Percentiles rank a stretch among this genome's conserved stretches.
Evolutionary conservation across 805 yeast species (phyloP).

Genomic region (Ogataea siamensis): DNA sequence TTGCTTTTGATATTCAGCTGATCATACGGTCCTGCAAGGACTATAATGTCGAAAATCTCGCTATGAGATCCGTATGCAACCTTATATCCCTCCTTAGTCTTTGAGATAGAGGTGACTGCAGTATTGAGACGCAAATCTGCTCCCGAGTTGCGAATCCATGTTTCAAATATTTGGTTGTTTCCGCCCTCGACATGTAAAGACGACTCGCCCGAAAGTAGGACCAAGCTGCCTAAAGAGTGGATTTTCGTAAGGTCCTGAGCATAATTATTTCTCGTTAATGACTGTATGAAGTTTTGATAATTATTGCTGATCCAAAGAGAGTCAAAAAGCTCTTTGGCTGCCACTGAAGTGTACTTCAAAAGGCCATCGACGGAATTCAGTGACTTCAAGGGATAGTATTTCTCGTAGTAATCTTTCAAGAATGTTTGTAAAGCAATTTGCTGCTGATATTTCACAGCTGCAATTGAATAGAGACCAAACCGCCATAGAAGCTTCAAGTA

Average conservation of each 20-base stretch:
- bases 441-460: constrained; percentile 16
- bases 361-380: constrained; percentile 26
- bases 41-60: constrained; percentile 40
- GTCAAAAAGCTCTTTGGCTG: constrained; percentile 30
- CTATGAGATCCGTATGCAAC: constrained; percentile 4
- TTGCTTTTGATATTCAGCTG: constrained; percentile 29
- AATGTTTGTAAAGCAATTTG: constrained; percentile 30
- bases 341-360: constrained; percentile 19
- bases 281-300: constrained; percentile 35
- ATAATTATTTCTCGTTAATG: constrained; percentile 45
- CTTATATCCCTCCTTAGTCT: constrained; percentile 3
- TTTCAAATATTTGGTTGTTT: constrained; percentile 42
- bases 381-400: constrained; percentile 38
- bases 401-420: constrained; percentile 30
- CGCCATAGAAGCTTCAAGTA: constrained; percentile 26
- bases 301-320: constrained; percentile 25
- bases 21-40: constrained; percentile 43
- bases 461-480: constrained; percentile 33
- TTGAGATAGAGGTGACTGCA: constrained; percentile 27
- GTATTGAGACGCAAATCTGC: constrained; percentile 35
- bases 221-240: constrained; percentile 43
- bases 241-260: constrained; percentile 40
- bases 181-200: constrained; percentile 42
- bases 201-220: constrained; percentile 39
- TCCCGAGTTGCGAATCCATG: constrained; percentile 35